Base-by-base conservation (phyloP, 768 basidiomycete species). In the Suillus sp. region DNA sequence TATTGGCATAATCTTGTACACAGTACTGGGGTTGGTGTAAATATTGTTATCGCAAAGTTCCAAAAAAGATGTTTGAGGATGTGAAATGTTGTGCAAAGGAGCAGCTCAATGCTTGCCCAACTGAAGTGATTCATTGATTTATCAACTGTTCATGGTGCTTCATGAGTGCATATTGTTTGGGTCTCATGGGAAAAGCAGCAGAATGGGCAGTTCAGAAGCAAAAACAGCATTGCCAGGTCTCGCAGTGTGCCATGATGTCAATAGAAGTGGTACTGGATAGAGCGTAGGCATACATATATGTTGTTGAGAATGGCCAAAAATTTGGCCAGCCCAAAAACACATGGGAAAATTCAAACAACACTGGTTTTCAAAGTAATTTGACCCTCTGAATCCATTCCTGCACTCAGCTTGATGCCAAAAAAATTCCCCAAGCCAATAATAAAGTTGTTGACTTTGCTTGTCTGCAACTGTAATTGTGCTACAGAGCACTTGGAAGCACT, bases 181-280 rank as follows among this genome's bases (percentile, higher is more conserved):
- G 79, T 4, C 65, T 81, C 37, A 78, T 64, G 13, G 77, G 78
- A 11, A 68, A 71, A 25, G 78, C 77, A 25, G 80, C 77, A 20
- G 75, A 66, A 45, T 80, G 78, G 76, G 78, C 78, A 16, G 77
- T 80, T 2, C 56, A 62, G 18, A 75, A 77, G 67, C 77, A 80
- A 62, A 73, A 71, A 48, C 67, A 68, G 10, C 80, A 81, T 61
- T 62, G 72, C 1, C 35, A 64, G 35, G 67, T 78, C 5, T 73
- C 69, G 20, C 47, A 72, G 59, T 22, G 43, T 22, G 43, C 43
- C 4, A 45, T 45, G n/a, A 45, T 45, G 43, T n/a, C n/a, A 3
- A 45, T 45, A 3, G 43, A 45, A 3, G 43, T 3, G 9, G n/a
- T 45, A n/a, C 43, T 45, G n/a, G 42, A 4, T 20, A 43, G 42